These are phyloP conservation scores for Naganishia vishniacii DNA, from an alignment of 768 basidiomycete species.

Conservation along the genomic window DNA sequence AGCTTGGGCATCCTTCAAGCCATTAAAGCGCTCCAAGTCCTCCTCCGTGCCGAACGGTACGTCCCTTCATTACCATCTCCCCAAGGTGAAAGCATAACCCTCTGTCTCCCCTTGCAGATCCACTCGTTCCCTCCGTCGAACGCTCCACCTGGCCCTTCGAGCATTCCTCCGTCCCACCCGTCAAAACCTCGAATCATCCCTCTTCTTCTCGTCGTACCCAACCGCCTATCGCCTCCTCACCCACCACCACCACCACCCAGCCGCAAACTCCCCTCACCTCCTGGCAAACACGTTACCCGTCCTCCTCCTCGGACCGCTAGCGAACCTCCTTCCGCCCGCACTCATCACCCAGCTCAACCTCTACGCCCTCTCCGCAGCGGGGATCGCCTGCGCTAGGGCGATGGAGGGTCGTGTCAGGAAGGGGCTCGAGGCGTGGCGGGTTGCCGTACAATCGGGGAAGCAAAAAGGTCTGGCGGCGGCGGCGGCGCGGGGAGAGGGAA, in stretches of 20 bases:
- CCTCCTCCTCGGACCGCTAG: constrained; percentile 11
- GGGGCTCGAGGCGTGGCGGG: background rate
- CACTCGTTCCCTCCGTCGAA: background rate
- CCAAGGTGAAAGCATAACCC: background rate
- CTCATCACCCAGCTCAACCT: constrained; percentile 25
- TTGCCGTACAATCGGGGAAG: background rate
- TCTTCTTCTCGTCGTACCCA: constrained; percentile 26
- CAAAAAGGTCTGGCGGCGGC: background rate
- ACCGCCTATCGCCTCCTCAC: constrained; percentile 6
- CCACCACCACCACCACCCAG: background rate
- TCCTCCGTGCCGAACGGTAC: background rate
- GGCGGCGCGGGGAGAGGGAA: background rate
- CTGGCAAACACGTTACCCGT: background rate
- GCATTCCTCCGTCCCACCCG: background rate
- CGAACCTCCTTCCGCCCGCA: constrained; percentile 5
- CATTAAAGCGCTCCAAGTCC: background rate
- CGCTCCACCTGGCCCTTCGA: background rate
- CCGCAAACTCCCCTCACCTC: background rate
- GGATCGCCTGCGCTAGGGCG: background rate
- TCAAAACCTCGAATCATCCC: constrained; percentile 13
- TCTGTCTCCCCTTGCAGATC: background rate
- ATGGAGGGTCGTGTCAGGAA: background rate
- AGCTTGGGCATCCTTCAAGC: constrained; percentile 1
- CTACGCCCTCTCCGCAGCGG: constrained; percentile 19
- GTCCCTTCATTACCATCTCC: background rate